Conservation (phyloP, 306 rosid genomes). For the Rubus idaeus region DNA sequence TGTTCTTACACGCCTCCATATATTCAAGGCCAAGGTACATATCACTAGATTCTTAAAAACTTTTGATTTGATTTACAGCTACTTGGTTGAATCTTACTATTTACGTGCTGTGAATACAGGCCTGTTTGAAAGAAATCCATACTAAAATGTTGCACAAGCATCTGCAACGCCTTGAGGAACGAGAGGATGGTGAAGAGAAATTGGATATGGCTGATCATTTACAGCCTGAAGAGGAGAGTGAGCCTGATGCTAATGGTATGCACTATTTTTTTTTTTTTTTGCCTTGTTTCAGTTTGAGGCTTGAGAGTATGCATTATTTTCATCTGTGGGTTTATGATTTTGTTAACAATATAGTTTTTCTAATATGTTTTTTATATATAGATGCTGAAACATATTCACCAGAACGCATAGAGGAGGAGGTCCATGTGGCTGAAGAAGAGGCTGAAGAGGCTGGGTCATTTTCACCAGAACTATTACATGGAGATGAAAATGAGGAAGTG, state of each 20-base stretch:
- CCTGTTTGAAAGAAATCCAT: slow-evolving; percentile 89
- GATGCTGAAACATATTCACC: slow-evolving; percentile 70
- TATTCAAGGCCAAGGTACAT: slow-evolving; percentile 93
- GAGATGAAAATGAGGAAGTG: slow-evolving; percentile 83
- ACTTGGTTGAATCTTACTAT: slow-evolving; percentile 17
- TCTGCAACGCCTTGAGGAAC: slow-evolving; percentile 67
- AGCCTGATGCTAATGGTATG: slow-evolving; percentile 54
- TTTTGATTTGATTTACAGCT: not conserved
- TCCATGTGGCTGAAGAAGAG: slow-evolving; percentile 57
- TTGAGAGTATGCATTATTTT: slow-evolving; percentile 13
- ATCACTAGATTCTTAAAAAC: slow-evolving; percentile 17
- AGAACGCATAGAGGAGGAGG: slow-evolving; percentile 59
- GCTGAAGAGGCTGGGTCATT: slow-evolving; percentile 78
- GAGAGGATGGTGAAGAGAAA: slow-evolving; percentile 52
- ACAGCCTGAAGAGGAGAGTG: slow-evolving; percentile 40
- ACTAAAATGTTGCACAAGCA: slow-evolving; percentile 77
- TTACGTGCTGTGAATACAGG: slow-evolving; percentile 49
- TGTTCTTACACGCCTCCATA: slow-evolving; percentile 76
- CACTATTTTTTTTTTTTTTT: no score
- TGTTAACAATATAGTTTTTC: not conserved
- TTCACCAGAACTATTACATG: slow-evolving; percentile 83
- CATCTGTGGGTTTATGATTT: slow-evolving; percentile 3
- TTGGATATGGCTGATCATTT: slow-evolving; percentile 37
- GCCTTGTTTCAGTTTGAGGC: no score
- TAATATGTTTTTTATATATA: slow-evolving; percentile 19